phyloP scores from a whole-genome alignment of 371 early-diverging fungal species.

The Rhizopus delemar region DNA sequence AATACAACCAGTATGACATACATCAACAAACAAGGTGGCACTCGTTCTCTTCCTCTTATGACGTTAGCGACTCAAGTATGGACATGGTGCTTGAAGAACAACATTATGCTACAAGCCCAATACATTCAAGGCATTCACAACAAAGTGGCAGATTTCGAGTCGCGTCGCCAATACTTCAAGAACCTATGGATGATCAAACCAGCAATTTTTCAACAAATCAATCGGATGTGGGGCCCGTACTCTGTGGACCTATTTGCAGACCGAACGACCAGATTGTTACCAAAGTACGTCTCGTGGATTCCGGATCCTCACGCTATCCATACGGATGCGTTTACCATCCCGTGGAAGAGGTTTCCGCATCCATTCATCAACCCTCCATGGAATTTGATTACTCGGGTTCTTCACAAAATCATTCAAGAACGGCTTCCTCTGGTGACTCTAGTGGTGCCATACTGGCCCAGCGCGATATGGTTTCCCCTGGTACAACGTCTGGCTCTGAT shows the following conservation, averaged over 20 bases:
- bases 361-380: not conserved
- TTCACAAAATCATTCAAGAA: not conserved
- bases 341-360: not conserved
- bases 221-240: conserved; percentile 15
- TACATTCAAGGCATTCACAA: conserved; percentile 6
- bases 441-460: conserved; percentile 23
- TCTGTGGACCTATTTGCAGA: conserved; percentile 29
- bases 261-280: conserved; percentile 13
- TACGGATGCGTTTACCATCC: not conserved
- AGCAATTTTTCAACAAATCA: conserved; percentile 8
- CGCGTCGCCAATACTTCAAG: conserved; percentile 12
- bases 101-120: conserved; percentile 1
- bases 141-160: conserved; percentile 20
- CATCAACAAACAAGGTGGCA: conserved; percentile 17
- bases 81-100: conserved; percentile 7
- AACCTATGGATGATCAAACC: conserved; percentile 15
- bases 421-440: conserved; percentile 20
- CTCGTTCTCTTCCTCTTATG: conserved; percentile 1
- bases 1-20: conserved; percentile 6
- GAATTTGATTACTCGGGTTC: not conserved
- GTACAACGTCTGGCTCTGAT: conserved; percentile 6
- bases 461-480: conserved; percentile 25
- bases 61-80: conserved; percentile 8
- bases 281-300: conserved; percentile 22
- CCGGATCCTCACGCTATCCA: conserved; percentile 10